These are phyloP conservation scores for Dactylellina cionopaga DNA, from an alignment of 2,329 filamentous ascomycete species.

Conservation along the genomic window DNA sequence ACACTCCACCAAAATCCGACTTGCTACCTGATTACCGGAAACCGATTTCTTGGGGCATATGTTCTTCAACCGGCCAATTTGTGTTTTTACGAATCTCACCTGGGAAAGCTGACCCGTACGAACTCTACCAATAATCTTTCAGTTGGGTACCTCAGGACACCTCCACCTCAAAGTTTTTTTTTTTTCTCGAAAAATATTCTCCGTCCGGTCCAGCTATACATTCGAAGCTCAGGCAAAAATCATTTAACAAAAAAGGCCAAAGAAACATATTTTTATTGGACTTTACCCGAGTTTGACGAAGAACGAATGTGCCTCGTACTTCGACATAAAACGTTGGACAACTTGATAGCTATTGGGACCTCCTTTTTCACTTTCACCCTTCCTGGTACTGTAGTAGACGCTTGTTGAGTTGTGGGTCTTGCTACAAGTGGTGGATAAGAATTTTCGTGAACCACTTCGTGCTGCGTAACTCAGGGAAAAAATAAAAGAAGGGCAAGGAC, in stretches of 20 bases:
- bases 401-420: conserved; percentile 45
- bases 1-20: conserved; percentile 28
- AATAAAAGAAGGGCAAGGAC: conserved; percentile 3
- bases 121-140: conserved; percentile 51
- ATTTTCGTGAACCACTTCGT: conserved; percentile 50
- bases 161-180: conserved; percentile 26
- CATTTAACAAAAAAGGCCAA: no score
- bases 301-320: conserved; percentile 46
- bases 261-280: conserved; percentile 35
- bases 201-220: conserved; percentile 39
- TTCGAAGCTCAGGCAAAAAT: conserved; percentile 48
- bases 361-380: conserved; percentile 13
- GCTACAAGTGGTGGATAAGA: conserved; percentile 46
- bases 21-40: conserved; percentile 31
- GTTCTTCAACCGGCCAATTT: conserved; percentile 43
- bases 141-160: conserved; percentile 49
- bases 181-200: conserved; percentile 44
- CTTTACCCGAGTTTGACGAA: conserved; percentile 42
- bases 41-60: conserved; percentile 44
- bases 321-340: conserved; percentile 41
- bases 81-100: conserved; percentile 48
- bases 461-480: conserved; percentile 29
- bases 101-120: conserved; percentile 45
- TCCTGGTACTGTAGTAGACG: conserved; percentile 30
- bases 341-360: conserved; percentile 38